Evolutionary conservation across 2,329 filamentous ascomycete genomes (phyloP).

Genomic region (Botrytis medusae): DNA sequence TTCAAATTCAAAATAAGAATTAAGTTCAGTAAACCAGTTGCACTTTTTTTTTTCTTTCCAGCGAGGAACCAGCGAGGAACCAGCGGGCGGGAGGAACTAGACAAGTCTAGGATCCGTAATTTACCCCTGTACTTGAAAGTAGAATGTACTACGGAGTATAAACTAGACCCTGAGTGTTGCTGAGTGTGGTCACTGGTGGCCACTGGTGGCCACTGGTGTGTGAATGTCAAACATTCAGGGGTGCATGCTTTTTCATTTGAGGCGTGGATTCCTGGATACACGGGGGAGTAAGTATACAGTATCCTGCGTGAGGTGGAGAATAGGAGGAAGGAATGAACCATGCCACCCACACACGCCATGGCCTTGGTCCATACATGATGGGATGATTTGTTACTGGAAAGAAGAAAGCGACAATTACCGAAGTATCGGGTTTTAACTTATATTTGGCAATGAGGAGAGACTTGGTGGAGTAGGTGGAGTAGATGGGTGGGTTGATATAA

Average conservation of each 20-base stretch:
- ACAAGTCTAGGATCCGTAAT: not conserved
- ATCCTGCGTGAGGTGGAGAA: conserved; percentile 8
- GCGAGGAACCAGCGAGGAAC: conserved; percentile 4
- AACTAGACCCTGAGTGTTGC: not conserved
- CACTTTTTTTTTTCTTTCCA: not conserved
- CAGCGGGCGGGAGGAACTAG: conserved; percentile 6
- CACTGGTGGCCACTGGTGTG: not conserved
- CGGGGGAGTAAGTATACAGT: not conserved
- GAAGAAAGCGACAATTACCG: not conserved
- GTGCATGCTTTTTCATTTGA: conserved; percentile 9
- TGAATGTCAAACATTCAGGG: conserved; percentile 20
- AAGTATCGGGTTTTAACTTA: conserved; percentile 4
- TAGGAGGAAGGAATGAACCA: not conserved
- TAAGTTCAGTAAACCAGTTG: not conserved
- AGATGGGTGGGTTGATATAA: not conserved
- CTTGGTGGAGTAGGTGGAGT: not conserved
- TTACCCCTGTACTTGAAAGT: not conserved
- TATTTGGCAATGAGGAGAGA: not conserved
- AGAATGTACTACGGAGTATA: not conserved
- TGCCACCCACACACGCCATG: not conserved
- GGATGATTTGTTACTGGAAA: not conserved
- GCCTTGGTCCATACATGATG: not conserved
- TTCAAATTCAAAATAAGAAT: not conserved
- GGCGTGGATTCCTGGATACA: not conserved
- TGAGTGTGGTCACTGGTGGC: not conserved